phyloP scores from a whole-genome alignment of 495 filamentous ascomycete species.

The Darksidea phi region DNA sequence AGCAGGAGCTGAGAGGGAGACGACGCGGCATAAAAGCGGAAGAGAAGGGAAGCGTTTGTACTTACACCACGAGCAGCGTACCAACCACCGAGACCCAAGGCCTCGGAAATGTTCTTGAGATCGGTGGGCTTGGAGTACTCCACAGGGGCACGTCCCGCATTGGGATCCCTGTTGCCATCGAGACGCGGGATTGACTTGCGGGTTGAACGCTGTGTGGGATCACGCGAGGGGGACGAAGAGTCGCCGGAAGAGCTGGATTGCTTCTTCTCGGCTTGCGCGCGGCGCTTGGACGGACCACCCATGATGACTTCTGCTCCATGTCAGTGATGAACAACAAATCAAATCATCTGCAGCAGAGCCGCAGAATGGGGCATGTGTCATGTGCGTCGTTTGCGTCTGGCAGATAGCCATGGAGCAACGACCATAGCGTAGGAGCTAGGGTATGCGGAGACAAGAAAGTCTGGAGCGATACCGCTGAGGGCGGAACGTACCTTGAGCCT shows the following conservation, averaged over 20 bases:
- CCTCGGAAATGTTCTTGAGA: conserved; percentile 36
- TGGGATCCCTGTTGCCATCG: conserved; percentile 41
- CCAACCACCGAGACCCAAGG: conserved; percentile 39
- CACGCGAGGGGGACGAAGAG: conserved; percentile 20
- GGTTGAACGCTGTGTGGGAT: conserved; percentile 17
- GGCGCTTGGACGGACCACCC: conserved; percentile 39
- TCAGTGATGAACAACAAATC: conserved; percentile 11
- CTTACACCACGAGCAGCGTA: conserved; percentile 39
- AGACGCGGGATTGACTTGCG: conserved; percentile 30
- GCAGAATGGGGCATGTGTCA: neutral
- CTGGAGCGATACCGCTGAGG: neutral
- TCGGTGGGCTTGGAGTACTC: conserved; percentile 19
- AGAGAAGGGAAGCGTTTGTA: conserved; percentile 14
- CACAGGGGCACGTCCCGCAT: neutral
- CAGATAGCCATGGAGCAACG: too few relatives aligned
- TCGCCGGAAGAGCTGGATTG: conserved; percentile 9
- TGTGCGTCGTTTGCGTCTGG: too few relatives aligned
- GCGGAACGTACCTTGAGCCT: neutral
- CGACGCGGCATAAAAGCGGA: neutral
- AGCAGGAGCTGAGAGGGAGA: neutral
- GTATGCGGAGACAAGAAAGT: too few relatives aligned
- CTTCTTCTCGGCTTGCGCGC: conserved; percentile 32
- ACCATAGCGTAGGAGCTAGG: too few relatives aligned
- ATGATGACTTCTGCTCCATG: conserved; percentile 30
- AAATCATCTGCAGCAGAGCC: neutral